Evolutionary conservation across 2,329 filamentous ascomycete genomes (phyloP).

Genomic region (Chaetomiaceae sp.): DNA sequence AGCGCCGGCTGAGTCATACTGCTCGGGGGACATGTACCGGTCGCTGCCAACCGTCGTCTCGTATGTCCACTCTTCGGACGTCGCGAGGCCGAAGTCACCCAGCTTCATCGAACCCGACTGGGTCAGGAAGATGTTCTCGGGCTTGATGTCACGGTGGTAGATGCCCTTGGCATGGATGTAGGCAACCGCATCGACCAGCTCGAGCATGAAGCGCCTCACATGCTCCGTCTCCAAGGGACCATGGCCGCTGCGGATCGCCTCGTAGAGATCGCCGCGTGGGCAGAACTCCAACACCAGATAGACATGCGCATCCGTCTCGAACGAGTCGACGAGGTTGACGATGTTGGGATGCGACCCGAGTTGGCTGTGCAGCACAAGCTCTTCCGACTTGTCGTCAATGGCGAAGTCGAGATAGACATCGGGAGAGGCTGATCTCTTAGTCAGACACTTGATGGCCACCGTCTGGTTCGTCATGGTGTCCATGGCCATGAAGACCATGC

Average conservation of each 20-base stretch:
- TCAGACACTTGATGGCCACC: slow-evolving; percentile 95
- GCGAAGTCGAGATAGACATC: slow-evolving; percentile 61
- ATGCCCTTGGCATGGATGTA: slow-evolving; percentile 88
- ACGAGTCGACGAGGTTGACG: slow-evolving; percentile 85
- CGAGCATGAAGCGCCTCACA: slow-evolving; percentile 94
- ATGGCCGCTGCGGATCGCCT: slow-evolving; percentile 84
- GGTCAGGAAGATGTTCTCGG: slow-evolving; percentile 96
- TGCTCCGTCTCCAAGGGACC: slow-evolving; percentile 94
- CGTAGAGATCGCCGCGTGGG: slow-evolving; percentile 90
- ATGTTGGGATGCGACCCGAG: slow-evolving; percentile 83
- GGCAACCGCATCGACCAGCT: slow-evolving; percentile 83
- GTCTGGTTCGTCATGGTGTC: slow-evolving; percentile 71
- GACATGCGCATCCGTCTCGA: slow-evolving; percentile 84
- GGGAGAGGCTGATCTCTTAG: slow-evolving; percentile 67
- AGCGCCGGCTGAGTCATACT: slow-evolving; percentile 81
- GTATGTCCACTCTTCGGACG: slow-evolving; percentile 81
- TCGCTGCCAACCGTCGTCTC: slow-evolving; percentile 95
- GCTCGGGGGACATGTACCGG: slow-evolving; percentile 98
- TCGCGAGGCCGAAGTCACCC: slow-evolving; percentile 92
- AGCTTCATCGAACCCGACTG: slow-evolving; percentile 88
- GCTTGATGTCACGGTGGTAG: slow-evolving; percentile 98
- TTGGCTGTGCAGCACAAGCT: slow-evolving; percentile 72
- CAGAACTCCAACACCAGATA: slow-evolving; percentile 96
- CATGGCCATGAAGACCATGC: slow-evolving; percentile 93
- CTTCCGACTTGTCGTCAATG: slow-evolving; percentile 78